Evolutionary conservation across 192 early-diverging fungal genomes (phyloP), one percentile per base, ranked within the genome.

Genomic region (Funneliformis geosporum): DNA sequence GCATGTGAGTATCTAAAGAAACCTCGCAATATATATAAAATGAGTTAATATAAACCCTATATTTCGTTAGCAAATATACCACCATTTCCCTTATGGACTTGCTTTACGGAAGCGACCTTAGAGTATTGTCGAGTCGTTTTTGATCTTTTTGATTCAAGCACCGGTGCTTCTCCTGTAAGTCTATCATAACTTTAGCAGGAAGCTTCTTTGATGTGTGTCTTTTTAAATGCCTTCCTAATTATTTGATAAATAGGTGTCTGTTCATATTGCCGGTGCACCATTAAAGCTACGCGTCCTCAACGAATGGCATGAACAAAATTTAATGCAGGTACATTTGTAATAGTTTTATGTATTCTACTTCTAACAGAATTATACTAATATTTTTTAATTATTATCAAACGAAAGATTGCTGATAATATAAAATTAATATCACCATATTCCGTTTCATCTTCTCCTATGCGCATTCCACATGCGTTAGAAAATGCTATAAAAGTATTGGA

Each of bases 101-200:
- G 80, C 23, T 71, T 81, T 33, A 76, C 78, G 5, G 80, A 81
- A 66, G 80, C 61, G 28, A 77, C 80, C 8, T 43, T 81, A 27
- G 80, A 81, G 43, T 81, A 81, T 60, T 81, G 80, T 67, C 80
- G 80, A 8, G 44, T 81, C 3, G 43, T 59, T 64, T 81, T 81
- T 42, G 80, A 81, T 33, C 33, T 78, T 21, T 78, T 67, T 7
- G 80, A 75, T n/a, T 12, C 44, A 39, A 50, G 18, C 8, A 79
- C 4, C 7, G 27, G 16, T 71, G 38, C 14, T 25, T 25, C 33
- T 27, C 21, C 25, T 14, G 78, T 79, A 75, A 75, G 8, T 60
- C 23, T 60, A 40, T 78, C 21, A 27, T 21, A 76, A 38, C 0
- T 28, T 40, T 12, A 14, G 25, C 59, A n/a, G n/a, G 5, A 27